These are phyloP conservation scores for Lentinula detonsa DNA, from an alignment of 768 basidiomycete species.

Conservation along the genomic window DNA sequence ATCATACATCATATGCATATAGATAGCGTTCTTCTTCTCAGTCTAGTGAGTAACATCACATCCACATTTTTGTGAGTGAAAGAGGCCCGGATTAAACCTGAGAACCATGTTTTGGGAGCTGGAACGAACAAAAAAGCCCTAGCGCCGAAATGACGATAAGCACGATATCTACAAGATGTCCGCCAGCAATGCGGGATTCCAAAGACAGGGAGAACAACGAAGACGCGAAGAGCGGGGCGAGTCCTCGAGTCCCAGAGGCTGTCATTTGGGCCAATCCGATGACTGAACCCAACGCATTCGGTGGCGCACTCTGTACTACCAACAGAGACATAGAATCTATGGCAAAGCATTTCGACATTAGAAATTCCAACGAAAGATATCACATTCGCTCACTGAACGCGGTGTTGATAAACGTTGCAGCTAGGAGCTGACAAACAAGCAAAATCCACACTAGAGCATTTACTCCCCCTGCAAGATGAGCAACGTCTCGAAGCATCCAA, in stretches of 20 bases:
- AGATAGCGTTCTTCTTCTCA: too few relatives aligned
- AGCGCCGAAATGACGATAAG: background rate
- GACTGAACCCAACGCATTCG: constrained; percentile 39
- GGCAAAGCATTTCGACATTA: background rate
- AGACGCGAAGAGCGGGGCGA: constrained; percentile 49
- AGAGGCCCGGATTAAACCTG: too few relatives aligned
- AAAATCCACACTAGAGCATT: constrained; percentile 24
- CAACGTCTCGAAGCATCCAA: constrained; percentile 13
- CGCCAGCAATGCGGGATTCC: constrained; percentile 36
- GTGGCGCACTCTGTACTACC: constrained; percentile 37
- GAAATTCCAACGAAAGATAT: background rate
- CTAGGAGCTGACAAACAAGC: constrained; percentile 25
- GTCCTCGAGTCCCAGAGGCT: constrained; percentile 38
- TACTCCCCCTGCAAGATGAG: constrained; percentile 25
- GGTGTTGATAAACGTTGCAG: constrained; percentile 20
- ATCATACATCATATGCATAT: too few relatives aligned
- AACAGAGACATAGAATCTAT: constrained; percentile 43
- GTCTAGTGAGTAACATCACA: too few relatives aligned
- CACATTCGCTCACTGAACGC: constrained; percentile 28
- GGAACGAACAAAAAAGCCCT: background rate
- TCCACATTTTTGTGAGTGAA: too few relatives aligned
- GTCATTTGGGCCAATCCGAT: constrained; percentile 54
- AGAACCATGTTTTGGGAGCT: background rate
- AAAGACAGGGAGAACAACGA: constrained; percentile 53
- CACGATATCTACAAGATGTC: constrained; percentile 35